These are phyloP conservation scores for Ustilago trichophora DNA, from an alignment of 1,284 basidiomycete species.

Conservation along the genomic window DNA sequence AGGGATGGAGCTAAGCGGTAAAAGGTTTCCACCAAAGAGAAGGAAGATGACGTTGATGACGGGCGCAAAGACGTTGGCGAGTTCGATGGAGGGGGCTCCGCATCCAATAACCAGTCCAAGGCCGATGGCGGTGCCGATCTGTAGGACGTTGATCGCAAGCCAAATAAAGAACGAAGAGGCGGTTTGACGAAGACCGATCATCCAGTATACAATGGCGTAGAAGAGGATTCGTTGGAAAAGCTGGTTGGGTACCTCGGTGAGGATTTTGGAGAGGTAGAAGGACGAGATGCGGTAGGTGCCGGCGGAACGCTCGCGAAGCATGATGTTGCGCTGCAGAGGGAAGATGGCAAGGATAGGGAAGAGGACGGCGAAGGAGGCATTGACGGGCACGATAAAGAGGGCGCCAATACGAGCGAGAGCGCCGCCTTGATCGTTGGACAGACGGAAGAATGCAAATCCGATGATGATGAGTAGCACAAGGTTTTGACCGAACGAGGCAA, in stretches of 20 bases:
- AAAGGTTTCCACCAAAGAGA: constrained; percentile 51
- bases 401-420: constrained; percentile 49
- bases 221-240: constrained; percentile 32
- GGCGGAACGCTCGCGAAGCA: constrained; percentile 47
- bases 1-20: constrained; percentile 44
- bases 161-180: constrained; percentile 47
- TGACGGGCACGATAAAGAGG: constrained; percentile 51
- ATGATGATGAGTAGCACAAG: constrained; percentile 45
- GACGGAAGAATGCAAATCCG: constrained; percentile 52
- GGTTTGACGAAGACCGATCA: constrained; percentile 40
- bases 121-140: constrained; percentile 25
- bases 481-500: constrained; percentile 43
- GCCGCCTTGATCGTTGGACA: constrained; percentile 32
- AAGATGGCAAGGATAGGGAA: constrained; percentile 53
- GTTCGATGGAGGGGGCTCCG: constrained; percentile 32
- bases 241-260: constrained; percentile 52
- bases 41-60: constrained; percentile 56
- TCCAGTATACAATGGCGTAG: constrained; percentile 42
- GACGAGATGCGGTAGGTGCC: constrained; percentile 47
- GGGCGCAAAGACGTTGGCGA: constrained; percentile 53
- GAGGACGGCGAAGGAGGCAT: constrained; percentile 38
- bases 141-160: constrained; percentile 45
- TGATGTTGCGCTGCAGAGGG: constrained; percentile 44
- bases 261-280: constrained; percentile 46
- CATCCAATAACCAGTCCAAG: constrained; percentile 46